Conservation (phyloP, 2,329 filamentous ascomycete species). For the Penicillium griseofulvum region DNA sequence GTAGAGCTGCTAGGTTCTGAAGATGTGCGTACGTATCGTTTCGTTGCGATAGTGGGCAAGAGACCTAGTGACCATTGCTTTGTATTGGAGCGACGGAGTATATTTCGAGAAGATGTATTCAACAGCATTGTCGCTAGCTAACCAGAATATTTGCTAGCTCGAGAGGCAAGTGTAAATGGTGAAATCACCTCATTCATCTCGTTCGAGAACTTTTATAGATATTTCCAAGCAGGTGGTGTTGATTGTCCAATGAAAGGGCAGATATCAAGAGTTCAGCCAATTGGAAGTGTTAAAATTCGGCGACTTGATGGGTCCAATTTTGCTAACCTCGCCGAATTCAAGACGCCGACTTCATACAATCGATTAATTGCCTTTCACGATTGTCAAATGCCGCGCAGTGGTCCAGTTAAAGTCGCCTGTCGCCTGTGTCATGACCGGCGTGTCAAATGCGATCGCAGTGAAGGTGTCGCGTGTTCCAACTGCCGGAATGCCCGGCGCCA, state of each 20-base stretch:
- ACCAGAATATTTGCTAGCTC: background rate
- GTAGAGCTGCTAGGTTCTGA: background rate
- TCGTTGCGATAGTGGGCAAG: background rate
- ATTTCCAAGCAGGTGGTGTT: background rate
- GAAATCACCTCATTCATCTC: background rate
- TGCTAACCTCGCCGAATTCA: conserved; percentile 5
- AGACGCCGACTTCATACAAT: conserved; percentile 1
- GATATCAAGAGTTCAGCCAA: background rate
- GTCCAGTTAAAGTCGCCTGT: conserved; percentile 15
- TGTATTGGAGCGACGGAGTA: background rate
- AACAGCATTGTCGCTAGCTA: background rate
- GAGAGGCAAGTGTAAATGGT: background rate
- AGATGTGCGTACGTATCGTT: background rate
- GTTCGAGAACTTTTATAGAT: background rate
- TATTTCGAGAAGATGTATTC: background rate
- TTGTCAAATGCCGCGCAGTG: conserved; percentile 3
- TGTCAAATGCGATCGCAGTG: conserved; percentile 17
- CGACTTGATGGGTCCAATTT: conserved; percentile 5
- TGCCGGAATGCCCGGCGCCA: conserved; percentile 8
- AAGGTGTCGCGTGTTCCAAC: conserved; percentile 13
- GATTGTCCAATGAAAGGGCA: background rate
- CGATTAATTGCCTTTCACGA: background rate
- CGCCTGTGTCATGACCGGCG: conserved; percentile 14
- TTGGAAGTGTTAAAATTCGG: background rate
- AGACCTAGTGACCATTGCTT: background rate